Percentiles rank a stretch among this genome's conserved stretches.
These are phyloP conservation scores for Alternaria angustiovoidea DNA, from an alignment of 2,329 filamentous ascomycete species.

Conservation along the genomic window DNA sequence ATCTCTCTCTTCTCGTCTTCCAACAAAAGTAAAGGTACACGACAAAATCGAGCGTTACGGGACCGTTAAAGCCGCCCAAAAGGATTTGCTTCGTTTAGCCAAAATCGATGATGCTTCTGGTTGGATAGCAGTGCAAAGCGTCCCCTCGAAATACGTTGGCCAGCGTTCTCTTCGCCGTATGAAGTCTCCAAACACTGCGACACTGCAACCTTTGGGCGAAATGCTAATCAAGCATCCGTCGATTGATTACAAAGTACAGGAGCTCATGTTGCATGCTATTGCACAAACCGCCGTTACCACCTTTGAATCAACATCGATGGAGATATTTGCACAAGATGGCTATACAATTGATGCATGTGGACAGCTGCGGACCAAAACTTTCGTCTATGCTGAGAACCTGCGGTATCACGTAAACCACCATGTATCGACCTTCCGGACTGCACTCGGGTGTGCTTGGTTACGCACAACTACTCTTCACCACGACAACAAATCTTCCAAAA, in stretches of 20 bases:
- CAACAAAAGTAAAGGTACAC: too few species aligned
- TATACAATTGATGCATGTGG: slow-evolving; percentile 24
- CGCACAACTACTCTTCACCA: not conserved
- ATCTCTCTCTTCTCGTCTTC: too few species aligned
- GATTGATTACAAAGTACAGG: not conserved
- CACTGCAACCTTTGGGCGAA: not conserved
- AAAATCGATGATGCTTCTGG: too few species aligned
- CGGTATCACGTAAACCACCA: not conserved
- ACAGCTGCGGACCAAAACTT: slow-evolving; percentile 5
- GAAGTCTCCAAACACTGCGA: too few species aligned
- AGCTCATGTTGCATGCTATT: slow-evolving; percentile 22
- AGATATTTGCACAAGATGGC: slow-evolving; percentile 23
- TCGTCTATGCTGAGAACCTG: not conserved
- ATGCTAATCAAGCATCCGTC: not conserved
- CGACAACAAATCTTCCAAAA: not conserved
- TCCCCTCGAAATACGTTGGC: not conserved
- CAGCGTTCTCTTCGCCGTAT: not conserved
- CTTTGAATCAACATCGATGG: slow-evolving; percentile 19
- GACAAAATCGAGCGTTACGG: fast-evolving
- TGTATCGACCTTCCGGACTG: not conserved
- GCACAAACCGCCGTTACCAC: slow-evolving; percentile 14
- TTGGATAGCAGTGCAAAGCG: not conserved
- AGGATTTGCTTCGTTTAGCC: too few species aligned
- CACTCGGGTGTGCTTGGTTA: not conserved
- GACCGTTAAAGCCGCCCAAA: fast-evolving